Evolutionary conservation across 306 rosid genomes (phyloP).

Genomic region (Fragaria vesca): DNA sequence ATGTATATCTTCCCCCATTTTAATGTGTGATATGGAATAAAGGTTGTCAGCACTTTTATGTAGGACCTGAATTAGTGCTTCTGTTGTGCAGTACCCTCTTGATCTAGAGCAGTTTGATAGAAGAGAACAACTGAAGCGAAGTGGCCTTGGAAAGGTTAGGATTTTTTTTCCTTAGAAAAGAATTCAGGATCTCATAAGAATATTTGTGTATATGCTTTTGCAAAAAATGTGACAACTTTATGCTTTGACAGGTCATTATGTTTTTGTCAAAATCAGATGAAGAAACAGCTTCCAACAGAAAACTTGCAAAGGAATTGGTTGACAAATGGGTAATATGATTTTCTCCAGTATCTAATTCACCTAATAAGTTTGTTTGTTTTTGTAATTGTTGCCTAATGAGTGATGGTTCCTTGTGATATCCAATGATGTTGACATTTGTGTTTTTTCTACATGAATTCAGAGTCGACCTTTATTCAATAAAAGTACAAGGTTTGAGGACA

Average conservation of each 20-base stretch:
- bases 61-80: conserved; percentile 29
- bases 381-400: not conserved
- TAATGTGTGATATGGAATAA: conserved; percentile 14
- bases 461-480: conserved; percentile 94
- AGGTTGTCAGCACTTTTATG: conserved; percentile 10
- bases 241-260: conserved; percentile 73
- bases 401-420: not conserved
- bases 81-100: conserved; percentile 70
- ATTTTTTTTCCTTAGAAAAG: not conserved
- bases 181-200: not conserved
- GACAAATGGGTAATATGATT: conserved; percentile 79
- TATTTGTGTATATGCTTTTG: not conserved
- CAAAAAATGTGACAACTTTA: conserved; percentile 12
- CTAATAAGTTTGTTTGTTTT: not conserved
- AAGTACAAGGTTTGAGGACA: conserved; percentile 96
- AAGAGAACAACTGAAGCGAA: conserved; percentile 89
- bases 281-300: conserved; percentile 81
- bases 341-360: not conserved
- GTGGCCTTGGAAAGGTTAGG: conserved; percentile 95
- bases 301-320: conserved; percentile 87
- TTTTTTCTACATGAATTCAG: conserved; percentile 43
- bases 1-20: conserved; percentile 46
- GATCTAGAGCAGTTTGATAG: conserved; percentile 91
- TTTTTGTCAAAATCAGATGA: conserved; percentile 89
- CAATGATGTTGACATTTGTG: not conserved